These are phyloP conservation scores for Sporothrix schenckii DNA, from an alignment of 2,329 filamentous ascomycete species.

Conservation along the genomic window DNA sequence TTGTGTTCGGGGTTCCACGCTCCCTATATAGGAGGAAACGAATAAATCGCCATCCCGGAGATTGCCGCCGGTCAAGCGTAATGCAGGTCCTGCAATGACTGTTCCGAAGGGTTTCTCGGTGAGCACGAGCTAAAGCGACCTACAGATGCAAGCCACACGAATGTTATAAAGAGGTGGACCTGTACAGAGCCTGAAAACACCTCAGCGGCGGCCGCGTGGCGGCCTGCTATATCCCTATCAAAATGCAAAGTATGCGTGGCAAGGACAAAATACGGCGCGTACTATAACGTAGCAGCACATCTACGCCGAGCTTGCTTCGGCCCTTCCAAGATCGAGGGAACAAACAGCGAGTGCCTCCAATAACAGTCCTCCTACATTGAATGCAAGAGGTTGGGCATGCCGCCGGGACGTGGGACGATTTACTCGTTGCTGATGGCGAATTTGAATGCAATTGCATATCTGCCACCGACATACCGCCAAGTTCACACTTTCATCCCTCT, in stretches of 20 bases:
- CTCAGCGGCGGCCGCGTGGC: slow-evolving; percentile 44
- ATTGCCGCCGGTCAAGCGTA: slow-evolving; percentile 60
- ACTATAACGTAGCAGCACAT: slow-evolving; percentile 94
- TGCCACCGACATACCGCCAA: not conserved
- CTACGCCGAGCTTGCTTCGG: slow-evolving; percentile 87
- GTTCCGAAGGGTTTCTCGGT: slow-evolving; percentile 79
- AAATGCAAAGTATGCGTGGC: slow-evolving; percentile 82
- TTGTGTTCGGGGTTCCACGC: slow-evolving; percentile 46
- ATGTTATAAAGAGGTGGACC: slow-evolving; percentile 58
- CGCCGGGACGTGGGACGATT: slow-evolving; percentile 50
- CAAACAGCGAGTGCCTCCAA: slow-evolving; percentile 59
- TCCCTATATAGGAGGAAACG: slow-evolving; percentile 48
- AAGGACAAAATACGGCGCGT: slow-evolving; percentile 80
- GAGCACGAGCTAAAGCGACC: slow-evolving; percentile 79
- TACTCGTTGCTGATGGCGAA: slow-evolving; percentile 57
- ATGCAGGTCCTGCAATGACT: slow-evolving; percentile 71
- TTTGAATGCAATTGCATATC: slow-evolving; percentile 47
- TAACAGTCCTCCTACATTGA: slow-evolving; percentile 62
- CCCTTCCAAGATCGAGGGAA: slow-evolving; percentile 59
- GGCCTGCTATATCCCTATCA: slow-evolving; percentile 56
- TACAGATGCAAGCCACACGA: slow-evolving; percentile 66
- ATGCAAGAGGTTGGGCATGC: slow-evolving; percentile 62
- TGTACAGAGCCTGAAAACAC: slow-evolving; percentile 58
- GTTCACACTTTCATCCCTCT: slow-evolving; percentile 27
- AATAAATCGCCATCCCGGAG: slow-evolving; percentile 54